phyloP scores from a whole-genome alignment of 164 flowering plant species.

The Vitis vinifera region DNA sequence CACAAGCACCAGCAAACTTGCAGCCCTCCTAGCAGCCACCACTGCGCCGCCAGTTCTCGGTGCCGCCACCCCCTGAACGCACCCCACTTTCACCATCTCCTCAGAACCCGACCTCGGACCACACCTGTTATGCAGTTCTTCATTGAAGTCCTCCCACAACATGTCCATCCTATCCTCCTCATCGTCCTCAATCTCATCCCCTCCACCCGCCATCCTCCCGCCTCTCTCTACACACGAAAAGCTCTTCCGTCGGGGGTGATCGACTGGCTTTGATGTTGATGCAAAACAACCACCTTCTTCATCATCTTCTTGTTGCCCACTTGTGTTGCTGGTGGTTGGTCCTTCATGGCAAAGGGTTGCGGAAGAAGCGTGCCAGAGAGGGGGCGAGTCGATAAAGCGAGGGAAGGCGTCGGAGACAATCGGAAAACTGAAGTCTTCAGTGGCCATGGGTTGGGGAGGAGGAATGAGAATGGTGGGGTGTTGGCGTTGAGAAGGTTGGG shows the following conservation, averaged over 20 bases:
- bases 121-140: slow-evolving; percentile 27
- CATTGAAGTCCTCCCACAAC: slow-evolving; percentile 72
- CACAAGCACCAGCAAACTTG: slow-evolving; percentile 33
- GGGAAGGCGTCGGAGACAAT: slow-evolving; percentile 13
- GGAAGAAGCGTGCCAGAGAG: slow-evolving; percentile 43
- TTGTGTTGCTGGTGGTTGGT: not conserved
- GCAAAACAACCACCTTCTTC: not conserved
- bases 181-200: not conserved
- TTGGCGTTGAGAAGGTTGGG: not conserved
- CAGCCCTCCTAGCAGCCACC: slow-evolving; percentile 26
- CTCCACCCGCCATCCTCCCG: not conserved
- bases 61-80: slow-evolving; percentile 29
- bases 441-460: slow-evolving; percentile 5
- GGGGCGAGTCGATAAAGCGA: slow-evolving; percentile 28
- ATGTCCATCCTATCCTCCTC: slow-evolving; percentile 65
- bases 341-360: slow-evolving; percentile 4
- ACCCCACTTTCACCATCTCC: slow-evolving; percentile 17
- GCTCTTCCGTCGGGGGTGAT: slow-evolving; percentile 17
- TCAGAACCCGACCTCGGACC: not conserved
- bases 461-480: not conserved
- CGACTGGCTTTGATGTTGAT: not conserved
- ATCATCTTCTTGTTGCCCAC: not conserved
- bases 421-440: slow-evolving; percentile 60
- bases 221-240: slow-evolving; percentile 14
- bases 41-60: slow-evolving; percentile 22